phyloP scores from a whole-genome alignment of 768 basidiomycete species.

The Lentinula lateritia region DNA sequence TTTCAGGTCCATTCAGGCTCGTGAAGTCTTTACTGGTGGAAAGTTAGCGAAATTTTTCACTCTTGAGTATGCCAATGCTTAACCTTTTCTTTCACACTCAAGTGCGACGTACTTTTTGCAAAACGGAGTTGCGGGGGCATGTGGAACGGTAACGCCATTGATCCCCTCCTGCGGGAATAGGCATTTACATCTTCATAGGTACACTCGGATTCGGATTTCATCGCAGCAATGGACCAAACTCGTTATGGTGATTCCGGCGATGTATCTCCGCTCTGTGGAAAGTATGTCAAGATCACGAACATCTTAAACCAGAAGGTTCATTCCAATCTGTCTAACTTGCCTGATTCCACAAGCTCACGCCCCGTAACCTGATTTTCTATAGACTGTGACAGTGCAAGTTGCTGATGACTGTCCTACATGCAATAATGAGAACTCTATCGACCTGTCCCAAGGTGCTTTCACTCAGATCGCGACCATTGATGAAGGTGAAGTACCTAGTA shows the following conservation, averaged over 20 bases:
- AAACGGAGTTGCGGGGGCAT: background rate
- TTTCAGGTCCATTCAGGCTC: background rate
- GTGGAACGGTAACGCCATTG: background rate
- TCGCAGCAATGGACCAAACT: background rate
- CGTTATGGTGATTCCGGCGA: background rate
- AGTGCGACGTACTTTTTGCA: background rate
- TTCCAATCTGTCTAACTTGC: background rate
- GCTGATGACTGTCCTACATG: slow-evolving; percentile 61
- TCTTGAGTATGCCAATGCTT: background rate
- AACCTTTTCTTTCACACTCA: background rate
- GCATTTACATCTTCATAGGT: background rate
- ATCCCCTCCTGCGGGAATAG: too few relatives aligned
- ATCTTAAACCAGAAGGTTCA: background rate
- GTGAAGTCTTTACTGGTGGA: background rate
- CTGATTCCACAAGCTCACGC: background rate
- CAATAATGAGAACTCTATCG: slow-evolving; percentile 37
- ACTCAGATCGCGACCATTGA: slow-evolving; percentile 26
- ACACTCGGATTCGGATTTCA: background rate
- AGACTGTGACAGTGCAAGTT: slow-evolving; percentile 31
- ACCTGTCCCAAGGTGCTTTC: slow-evolving; percentile 51
- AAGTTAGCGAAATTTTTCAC: background rate
- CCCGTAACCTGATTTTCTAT: too few relatives aligned
- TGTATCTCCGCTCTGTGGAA: background rate
- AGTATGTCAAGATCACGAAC: slow-evolving; percentile 5
- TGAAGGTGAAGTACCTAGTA: slow-evolving; percentile 39